Conservation (phyloP, 129 eudicot species). For the Lactuca saligna region DNA sequence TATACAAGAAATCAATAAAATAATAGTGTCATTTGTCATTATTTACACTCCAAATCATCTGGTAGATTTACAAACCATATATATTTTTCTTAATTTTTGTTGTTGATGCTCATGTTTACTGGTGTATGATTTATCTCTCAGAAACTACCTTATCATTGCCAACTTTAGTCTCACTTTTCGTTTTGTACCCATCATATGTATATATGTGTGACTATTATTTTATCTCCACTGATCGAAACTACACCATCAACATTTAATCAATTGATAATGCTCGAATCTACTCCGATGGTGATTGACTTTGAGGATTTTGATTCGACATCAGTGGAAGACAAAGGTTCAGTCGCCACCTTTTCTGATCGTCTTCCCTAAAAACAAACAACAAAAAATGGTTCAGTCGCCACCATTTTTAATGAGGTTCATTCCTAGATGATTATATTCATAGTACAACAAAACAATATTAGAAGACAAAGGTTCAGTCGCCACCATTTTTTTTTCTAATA, state of each 20-base stretch:
- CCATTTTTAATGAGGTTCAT: too few species aligned
- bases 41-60: too few species aligned
- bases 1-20: too few species aligned
- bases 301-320: slow-evolving; percentile 13
- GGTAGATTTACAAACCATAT: neutral
- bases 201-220: slow-evolving; percentile 39
- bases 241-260: neutral
- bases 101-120: slow-evolving; percentile 21
- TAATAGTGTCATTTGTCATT: too few species aligned
- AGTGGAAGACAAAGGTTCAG: slow-evolving; percentile 32
- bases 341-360: slow-evolving; percentile 49
- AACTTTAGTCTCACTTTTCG: slow-evolving; percentile 69
- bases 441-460: too few species aligned
- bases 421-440: too few species aligned
- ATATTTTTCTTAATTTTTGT: slow-evolving; percentile 1
- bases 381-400: too few species aligned
- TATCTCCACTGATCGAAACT: neutral
- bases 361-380: neutral
- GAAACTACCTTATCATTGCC: slow-evolving; percentile 25
- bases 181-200: slow-evolving; percentile 66
- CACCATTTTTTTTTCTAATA: too few species aligned
- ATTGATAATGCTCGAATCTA: slow-evolving; percentile 2
- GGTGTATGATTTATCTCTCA: slow-evolving; percentile 9
- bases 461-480: too few species aligned
- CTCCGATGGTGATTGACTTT: slow-evolving; percentile 13